Evolutionary conservation across 306 rosid genomes (phyloP).

Genomic region (Quercus gilva): DNA sequence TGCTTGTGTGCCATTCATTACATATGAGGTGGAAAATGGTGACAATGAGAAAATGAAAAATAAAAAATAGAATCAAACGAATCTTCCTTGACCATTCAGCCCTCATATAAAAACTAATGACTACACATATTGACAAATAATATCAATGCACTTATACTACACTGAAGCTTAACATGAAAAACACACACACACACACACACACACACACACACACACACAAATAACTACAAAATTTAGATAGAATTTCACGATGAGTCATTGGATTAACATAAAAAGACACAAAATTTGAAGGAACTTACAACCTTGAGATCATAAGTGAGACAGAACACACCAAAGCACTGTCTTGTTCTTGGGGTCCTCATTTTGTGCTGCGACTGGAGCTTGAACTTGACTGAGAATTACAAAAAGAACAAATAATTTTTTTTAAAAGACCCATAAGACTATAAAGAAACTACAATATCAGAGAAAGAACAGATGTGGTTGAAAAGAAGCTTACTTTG

Average conservation of each 20-base stretch:
- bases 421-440: neutral
- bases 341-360: constrained; percentile 51
- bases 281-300: constrained; percentile 37
- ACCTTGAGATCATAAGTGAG: constrained; percentile 93
- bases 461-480: neutral
- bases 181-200: too few relatives aligned
- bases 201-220: too few relatives aligned
- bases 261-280: constrained; percentile 4
- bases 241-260: neutral
- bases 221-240: neutral
- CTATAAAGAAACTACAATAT: neutral
- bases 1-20: neutral
- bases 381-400: constrained; percentile 66
- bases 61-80: neutral
- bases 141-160: neutral
- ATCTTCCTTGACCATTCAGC: neutral
- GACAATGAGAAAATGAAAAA: neutral
- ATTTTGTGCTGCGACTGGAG: constrained; percentile 36
- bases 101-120: neutral
- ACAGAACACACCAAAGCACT: constrained; percentile 85
- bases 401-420: neutral
- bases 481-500: constrained; percentile 50
- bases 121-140: constrained; percentile 28
- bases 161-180: constrained; percentile 11
- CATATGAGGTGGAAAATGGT: neutral